Evolutionary conservation across 768 basidiomycete species (phyloP).

Genomic region (Auricularia sp.): DNA sequence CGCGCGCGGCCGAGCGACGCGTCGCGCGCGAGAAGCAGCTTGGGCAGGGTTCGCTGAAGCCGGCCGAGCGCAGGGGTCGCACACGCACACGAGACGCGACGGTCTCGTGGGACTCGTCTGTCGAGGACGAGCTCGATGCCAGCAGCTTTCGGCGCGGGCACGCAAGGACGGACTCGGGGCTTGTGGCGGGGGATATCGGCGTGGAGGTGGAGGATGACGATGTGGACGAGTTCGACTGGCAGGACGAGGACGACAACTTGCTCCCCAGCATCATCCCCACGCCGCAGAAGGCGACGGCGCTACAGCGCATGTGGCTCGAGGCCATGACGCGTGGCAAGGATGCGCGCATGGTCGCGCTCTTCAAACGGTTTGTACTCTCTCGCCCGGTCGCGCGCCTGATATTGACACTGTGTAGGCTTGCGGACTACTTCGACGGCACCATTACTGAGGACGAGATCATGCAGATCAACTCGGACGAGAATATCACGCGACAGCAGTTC

Average conservation of each 20-base stretch:
- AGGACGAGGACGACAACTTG: slow-evolving; percentile 36
- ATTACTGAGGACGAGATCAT: slow-evolving; percentile 88
- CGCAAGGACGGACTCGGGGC: slow-evolving; percentile 5
- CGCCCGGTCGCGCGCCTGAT: not conserved
- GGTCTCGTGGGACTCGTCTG: not conserved
- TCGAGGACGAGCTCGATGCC: slow-evolving; percentile 6
- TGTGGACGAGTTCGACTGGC: slow-evolving; percentile 35
- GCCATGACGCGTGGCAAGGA: slow-evolving; percentile 86
- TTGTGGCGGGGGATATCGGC: not conserved
- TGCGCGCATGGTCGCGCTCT: slow-evolving; percentile 54
- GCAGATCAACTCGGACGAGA: slow-evolving; percentile 53
- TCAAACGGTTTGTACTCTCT: slow-evolving; percentile 53
- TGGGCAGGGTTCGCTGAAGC: not conserved
- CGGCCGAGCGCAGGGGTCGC: not conserved
- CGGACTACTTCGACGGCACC: slow-evolving; percentile 90
- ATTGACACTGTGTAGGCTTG: slow-evolving; percentile 44
- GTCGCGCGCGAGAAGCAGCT: not conserved
- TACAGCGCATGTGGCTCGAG: slow-evolving; percentile 76
- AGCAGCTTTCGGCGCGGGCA: not conserved
- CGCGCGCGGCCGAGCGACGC: slow-evolving; percentile 13
- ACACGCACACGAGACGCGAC: not conserved
- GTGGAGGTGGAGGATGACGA: slow-evolving; percentile 33
- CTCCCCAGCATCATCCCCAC: slow-evolving; percentile 64
- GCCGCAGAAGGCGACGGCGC: slow-evolving; percentile 69
- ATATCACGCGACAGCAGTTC: slow-evolving; percentile 70